phyloP scores from a whole-genome alignment of 371 early-diverging fungal species.

The Mycotypha africana region DNA sequence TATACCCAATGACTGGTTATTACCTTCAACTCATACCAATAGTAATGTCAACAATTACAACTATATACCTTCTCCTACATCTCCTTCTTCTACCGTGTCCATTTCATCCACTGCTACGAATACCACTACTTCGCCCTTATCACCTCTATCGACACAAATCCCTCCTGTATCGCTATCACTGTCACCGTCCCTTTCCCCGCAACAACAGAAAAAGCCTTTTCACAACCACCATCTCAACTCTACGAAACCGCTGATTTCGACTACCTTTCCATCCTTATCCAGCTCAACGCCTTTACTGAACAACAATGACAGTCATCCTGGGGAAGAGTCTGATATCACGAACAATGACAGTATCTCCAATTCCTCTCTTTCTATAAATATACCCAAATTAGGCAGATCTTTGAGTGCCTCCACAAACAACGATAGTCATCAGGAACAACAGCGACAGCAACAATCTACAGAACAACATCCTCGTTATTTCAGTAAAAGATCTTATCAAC shows the following conservation, averaged over 20 bases:
- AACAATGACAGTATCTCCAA: background rate
- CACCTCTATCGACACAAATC: too few species aligned
- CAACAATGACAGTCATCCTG: slow-evolving; percentile 6
- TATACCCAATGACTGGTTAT: slow-evolving; percentile 35
- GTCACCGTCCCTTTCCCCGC: background rate
- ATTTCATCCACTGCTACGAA: too few species aligned
- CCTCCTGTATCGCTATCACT: too few species aligned
- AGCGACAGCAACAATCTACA: too few species aligned
- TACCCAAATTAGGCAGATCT: slow-evolving; percentile 20
- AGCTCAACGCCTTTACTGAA: slow-evolving; percentile 36
- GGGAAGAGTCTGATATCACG: background rate
- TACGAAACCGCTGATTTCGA: slow-evolving; percentile 34
- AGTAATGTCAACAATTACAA: background rate
- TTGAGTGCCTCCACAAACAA: slow-evolving; percentile 8
- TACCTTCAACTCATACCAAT: slow-evolving; percentile 1
- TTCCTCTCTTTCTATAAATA: background rate
- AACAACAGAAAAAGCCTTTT: too few species aligned
- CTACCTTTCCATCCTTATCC: slow-evolving; percentile 38
- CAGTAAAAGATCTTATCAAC: too few species aligned
- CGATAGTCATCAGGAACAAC: slow-evolving; percentile 1
- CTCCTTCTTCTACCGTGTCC: too few species aligned
- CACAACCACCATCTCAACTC: slow-evolving; percentile 11
- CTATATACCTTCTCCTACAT: too few species aligned
- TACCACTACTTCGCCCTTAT: background rate
- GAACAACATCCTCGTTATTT: too few species aligned